Percentiles rank a stretch among this genome's conserved stretches.
These are phyloP conservation scores for Margaritispora aquatica DNA, from an alignment of 495 filamentous ascomycete genomes.

Conservation along the genomic window DNA sequence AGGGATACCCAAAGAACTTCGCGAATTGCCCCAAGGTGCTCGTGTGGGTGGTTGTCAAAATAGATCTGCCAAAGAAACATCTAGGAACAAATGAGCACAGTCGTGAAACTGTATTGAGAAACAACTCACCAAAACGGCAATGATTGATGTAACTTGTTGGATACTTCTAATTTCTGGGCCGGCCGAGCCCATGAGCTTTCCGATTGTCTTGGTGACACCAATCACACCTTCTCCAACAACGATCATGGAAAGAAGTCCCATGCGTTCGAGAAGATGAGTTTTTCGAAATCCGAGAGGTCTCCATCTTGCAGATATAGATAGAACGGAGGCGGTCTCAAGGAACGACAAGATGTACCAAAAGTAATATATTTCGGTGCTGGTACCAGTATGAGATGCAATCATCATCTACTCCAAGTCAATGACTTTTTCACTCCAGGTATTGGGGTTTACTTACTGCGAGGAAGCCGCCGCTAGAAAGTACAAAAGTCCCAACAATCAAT, in stretches of 20 bases:
- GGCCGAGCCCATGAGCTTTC: background rate
- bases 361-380: background rate
- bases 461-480: background rate
- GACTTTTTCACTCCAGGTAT: background rate
- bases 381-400: background rate
- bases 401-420: background rate
- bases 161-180: background rate
- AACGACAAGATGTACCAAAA: background rate
- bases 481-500: background rate
- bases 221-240: background rate
- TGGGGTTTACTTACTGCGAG: background rate
- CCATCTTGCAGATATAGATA: background rate
- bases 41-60: background rate
- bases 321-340: background rate
- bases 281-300: background rate
- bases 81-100: background rate
- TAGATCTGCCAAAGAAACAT: background rate
- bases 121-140: background rate
- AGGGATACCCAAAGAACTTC: background rate
- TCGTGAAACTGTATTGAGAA: background rate
- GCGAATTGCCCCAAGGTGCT: background rate
- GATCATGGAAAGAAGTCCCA: constrained; percentile 38
- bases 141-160: background rate
- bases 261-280: constrained; percentile 56
- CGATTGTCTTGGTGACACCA: background rate